Conservation (phyloP, 2,329 filamentous ascomycete species). For the Aspergillus fumigatiaffinis region DNA sequence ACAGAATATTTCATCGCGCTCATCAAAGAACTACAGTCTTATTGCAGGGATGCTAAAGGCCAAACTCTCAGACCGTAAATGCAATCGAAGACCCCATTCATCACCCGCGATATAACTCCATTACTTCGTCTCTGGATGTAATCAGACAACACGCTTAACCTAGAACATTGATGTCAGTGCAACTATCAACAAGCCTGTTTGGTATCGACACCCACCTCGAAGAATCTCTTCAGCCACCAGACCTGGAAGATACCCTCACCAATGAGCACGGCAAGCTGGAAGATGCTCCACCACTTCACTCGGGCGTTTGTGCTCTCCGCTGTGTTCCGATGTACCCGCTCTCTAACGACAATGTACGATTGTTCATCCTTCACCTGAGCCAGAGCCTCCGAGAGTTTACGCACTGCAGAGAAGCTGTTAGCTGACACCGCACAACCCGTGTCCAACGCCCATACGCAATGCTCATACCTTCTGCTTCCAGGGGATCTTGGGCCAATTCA, state of each 20-base stretch:
- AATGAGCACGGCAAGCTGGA: constrained; percentile 83
- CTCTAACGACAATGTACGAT: constrained; percentile 90
- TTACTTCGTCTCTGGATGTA: constrained; percentile 10
- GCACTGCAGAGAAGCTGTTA: constrained; percentile 53
- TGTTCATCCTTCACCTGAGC: constrained; percentile 96
- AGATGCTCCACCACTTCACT: constrained; percentile 99
- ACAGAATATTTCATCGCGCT: not conserved
- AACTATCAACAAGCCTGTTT: not conserved
- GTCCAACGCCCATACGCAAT: not conserved
- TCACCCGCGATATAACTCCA: not conserved
- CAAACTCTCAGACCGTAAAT: not conserved
- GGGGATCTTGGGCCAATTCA: constrained; percentile 77
- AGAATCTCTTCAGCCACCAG: constrained; percentile 99
- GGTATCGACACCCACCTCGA: constrained; percentile 59
- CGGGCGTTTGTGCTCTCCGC: constrained; percentile 96
- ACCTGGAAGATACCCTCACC: constrained; percentile 97
- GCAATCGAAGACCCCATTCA: not conserved
- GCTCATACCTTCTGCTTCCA: constrained; percentile 78
- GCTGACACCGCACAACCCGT: not conserved
- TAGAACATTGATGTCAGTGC: constrained; percentile 12
- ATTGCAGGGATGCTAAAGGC: not conserved
- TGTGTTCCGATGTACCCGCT: constrained; percentile 95
- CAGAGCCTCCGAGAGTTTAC: constrained; percentile 76
- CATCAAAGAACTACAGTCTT: not conserved
- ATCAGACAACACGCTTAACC: constrained; percentile 48